Evolutionary conservation across 352 stramenopile genomes (phyloP), one percentile per base, ranked within the genome.

Genomic region (Pythium coloratum): DNA sequence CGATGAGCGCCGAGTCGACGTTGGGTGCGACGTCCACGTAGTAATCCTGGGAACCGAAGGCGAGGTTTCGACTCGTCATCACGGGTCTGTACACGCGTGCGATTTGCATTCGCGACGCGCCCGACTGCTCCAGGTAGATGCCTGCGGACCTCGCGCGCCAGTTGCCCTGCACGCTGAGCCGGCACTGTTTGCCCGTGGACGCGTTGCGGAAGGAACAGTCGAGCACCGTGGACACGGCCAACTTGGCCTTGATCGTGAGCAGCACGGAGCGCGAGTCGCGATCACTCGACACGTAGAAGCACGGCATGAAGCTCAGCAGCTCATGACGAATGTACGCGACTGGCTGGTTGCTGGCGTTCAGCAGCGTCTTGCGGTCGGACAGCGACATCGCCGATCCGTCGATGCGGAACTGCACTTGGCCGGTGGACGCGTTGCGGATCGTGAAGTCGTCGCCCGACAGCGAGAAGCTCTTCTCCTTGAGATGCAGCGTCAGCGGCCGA

Each of bases 371-470:
- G 40, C 73, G 66, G 16, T 70, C 49, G 54, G 51, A 55, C 18
- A 72, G 28, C 2, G 69, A 73, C 5, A 76, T 24, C 3, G 53
- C 63, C 3, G 28, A 55, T 24, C 69, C 66, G 9, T 68, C 26
- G 53, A 79, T 62, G n/a, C 59, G 62, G 56, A 80, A 80, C 30
- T 62, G 59, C 5, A 61, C 16, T 12, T 55, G 33, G 6, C 36
- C 51, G 0, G 70, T 73, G 59, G 57, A 10, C 10, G 60, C 56
- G 6, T 80, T 70, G 26, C 58, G 60, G 64, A 80, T 71, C 13
- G 56, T 44, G 46, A 77, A 80, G 26, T 71, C 60, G 61, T 80
- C 70, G 16, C 66, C 70, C 0, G 68, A 77, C 24, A 64, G 40
- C 14, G 70, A 69, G 20, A 32, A 70, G 33, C 51, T 49, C 42